A percentile compares a stretch with the other conserved stretches of the same genome.
Evolutionary conservation across 805 yeast genomes (phyloP).

Genomic region (Teunomyces atbi): DNA sequence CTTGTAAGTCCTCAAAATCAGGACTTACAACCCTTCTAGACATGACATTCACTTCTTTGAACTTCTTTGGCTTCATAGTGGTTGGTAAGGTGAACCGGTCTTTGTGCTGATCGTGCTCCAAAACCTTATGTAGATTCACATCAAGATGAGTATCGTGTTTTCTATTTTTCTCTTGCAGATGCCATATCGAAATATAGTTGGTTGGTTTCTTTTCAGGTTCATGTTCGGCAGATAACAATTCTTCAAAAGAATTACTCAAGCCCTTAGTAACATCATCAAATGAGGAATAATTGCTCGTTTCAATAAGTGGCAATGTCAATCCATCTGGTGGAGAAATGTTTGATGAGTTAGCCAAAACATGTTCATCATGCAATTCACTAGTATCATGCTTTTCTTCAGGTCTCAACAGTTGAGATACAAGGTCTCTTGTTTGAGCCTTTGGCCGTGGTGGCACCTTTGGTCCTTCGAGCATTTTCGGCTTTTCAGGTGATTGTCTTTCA

Average conservation of each 20-base stretch:
- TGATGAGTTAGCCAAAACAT: slow-evolving; percentile 43
- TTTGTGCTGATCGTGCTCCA: background rate
- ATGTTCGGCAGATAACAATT: slow-evolving; percentile 41
- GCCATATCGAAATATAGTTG: slow-evolving; percentile 43
- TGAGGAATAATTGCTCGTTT: slow-evolving; percentile 38
- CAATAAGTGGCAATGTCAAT: slow-evolving; percentile 37
- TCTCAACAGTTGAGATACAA: background rate
- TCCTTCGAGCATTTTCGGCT: background rate
- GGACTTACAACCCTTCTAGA: slow-evolving; percentile 45
- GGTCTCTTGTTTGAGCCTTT: background rate
- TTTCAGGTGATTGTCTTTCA: slow-evolving; percentile 9
- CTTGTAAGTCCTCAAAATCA: slow-evolving; percentile 39
- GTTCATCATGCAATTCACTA: slow-evolving; percentile 4
- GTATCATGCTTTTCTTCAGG: background rate
- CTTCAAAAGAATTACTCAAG: slow-evolving; percentile 31
- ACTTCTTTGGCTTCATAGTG: slow-evolving; percentile 26
- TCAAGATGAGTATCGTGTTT: background rate
- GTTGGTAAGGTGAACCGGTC: slow-evolving; percentile 20
- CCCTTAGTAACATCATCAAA: slow-evolving; percentile 39
- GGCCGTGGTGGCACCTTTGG: background rate
- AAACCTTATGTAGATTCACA: background rate
- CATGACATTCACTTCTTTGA: slow-evolving; percentile 42
- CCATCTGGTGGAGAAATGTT: slow-evolving; percentile 34
- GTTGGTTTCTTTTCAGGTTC: slow-evolving; percentile 29
- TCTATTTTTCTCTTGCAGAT: slow-evolving; percentile 31